These are phyloP conservation scores for Alternaria rosae DNA, from an alignment of 2,329 filamentous ascomycete genomes.

Conservation along the genomic window DNA sequence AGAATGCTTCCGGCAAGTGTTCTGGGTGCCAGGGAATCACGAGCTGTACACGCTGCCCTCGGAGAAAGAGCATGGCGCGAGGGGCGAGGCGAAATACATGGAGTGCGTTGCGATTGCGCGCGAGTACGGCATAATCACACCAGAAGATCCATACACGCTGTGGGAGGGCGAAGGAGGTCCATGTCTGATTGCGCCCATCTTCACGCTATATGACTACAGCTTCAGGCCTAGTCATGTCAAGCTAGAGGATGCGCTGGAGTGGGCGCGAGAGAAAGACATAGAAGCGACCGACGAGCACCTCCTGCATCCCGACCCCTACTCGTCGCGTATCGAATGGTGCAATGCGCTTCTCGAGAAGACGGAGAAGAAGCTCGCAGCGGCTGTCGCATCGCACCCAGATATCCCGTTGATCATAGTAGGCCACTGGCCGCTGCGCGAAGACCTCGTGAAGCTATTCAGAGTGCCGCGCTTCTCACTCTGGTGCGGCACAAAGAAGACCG, in stretches of 20 bases:
- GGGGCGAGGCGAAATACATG: conserved; percentile 63
- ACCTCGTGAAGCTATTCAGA: conserved; percentile 53
- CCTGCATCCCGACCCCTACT: conserved; percentile 56
- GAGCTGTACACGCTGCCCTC: conserved; percentile 63
- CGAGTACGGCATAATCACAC: conserved; percentile 61
- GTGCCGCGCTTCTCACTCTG: conserved; percentile 56
- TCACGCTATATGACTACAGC: conserved; percentile 68
- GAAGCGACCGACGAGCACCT: conserved; percentile 57
- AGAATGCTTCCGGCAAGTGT: conserved; percentile 56
- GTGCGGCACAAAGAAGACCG: conserved; percentile 58
- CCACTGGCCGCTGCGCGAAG: conserved; percentile 57
- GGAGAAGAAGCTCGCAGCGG: conserved; percentile 51
- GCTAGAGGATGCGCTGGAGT: conserved; percentile 57
- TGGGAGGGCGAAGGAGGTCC: conserved; percentile 62
- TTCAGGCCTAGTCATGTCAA: conserved; percentile 61
- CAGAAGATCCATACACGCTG: conserved; percentile 62
- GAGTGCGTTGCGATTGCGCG: conserved; percentile 63
- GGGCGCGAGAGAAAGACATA: conserved; percentile 56
- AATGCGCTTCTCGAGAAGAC: conserved; percentile 50
- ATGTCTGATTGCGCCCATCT: conserved; percentile 62
- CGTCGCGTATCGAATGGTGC: conserved; percentile 56
- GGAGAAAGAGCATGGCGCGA: conserved; percentile 46
- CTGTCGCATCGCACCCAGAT: conserved; percentile 38
- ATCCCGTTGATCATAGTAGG: conserved; percentile 53
- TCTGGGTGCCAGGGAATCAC: conserved; percentile 66